Conservation (phyloP, 2,329 filamentous ascomycete genomes). For the Botrytis squamosa region DNA sequence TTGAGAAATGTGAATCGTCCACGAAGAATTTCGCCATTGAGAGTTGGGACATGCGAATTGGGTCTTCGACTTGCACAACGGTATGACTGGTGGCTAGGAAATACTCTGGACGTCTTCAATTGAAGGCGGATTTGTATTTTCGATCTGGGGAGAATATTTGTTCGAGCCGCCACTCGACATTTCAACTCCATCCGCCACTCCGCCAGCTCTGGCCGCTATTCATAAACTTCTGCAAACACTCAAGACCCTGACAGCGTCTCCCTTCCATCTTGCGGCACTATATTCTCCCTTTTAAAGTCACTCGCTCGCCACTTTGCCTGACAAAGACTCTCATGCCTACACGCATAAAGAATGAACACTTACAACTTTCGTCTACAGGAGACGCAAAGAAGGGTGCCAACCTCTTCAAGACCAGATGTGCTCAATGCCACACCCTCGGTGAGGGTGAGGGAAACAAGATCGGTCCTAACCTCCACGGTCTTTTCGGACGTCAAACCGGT, state of each 20-base stretch:
- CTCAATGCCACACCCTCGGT: slow-evolving; percentile 97
- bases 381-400: slow-evolving; percentile 94
- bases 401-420: slow-evolving; percentile 99
- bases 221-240: background rate
- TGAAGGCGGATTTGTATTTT: background rate
- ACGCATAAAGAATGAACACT: background rate
- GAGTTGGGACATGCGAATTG: background rate
- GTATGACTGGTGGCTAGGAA: no score
- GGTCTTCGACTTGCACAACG: background rate
- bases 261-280: background rate
- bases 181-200: background rate
- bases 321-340: background rate
- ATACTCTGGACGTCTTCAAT: background rate
- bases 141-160: background rate
- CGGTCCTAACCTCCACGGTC: slow-evolving; percentile 93
- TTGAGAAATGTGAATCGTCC: slow-evolving; percentile 11
- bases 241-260: background rate
- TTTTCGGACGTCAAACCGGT: slow-evolving; percentile 95
- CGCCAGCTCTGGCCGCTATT: background rate
- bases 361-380: slow-evolving; percentile 53
- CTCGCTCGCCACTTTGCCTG: background rate
- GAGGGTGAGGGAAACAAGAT: slow-evolving; percentile 93
- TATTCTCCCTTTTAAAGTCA: background rate
- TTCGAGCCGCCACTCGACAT: background rate
- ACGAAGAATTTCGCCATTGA: slow-evolving; percentile 10